Base-by-base conservation (phyloP, 1,284 basidiomycete genomes). In the Naganishia sp. region DNA sequence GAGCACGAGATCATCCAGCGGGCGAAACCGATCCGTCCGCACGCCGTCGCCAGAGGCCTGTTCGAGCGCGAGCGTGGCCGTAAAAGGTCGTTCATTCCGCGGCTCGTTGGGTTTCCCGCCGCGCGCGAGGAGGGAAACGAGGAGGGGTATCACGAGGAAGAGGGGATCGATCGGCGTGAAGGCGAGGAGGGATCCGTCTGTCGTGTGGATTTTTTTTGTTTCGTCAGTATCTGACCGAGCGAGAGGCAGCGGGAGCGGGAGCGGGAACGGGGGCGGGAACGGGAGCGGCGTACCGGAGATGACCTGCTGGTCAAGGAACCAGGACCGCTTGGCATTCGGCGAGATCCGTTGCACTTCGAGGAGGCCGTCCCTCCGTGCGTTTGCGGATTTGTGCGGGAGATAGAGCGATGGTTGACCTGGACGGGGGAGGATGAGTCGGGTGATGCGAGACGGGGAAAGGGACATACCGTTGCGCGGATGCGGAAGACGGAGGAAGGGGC, bases 241-340 rank as follows among this genome's bases (percentile, higher is more conserved):
- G 21, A 21, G 21, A 21, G 21, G 21, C 21, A 21, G 21, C 21
- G 21, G 21, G 21, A 21, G 21, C 21, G 21, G 21, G 21, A 21
- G 21, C 21, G 21, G 21, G 21, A 21, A 21, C 21, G 21, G 21
- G 21, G 21, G 21, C 21, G 21, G 21, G 39, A 25, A 18, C 28
- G 18, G 6, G 48, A 21, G 23, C 49, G 43, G 18, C 28, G 44
- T 43, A 60, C 67, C 67, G 3, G 63, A 44, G 48, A 68, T 49
- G 44, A 68, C 59, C 13, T 44, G 21, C 25, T 68, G 59, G 11
- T 64, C 57, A 6, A 65, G 54, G n/a, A 68, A 68, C 67, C 67
- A 68, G 33, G 64, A 65, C 33, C 67, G 50, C 33, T 63, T 55
- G n/a, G 44, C 44, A 15, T 68, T 57, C 18, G 67, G 67, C 28